Percentiles rank a stretch among this genome's conserved stretches.
phyloP scores from a whole-genome alignment of 495 filamentous ascomycete species.

The Pseudomonodictys pantanalensis region DNA sequence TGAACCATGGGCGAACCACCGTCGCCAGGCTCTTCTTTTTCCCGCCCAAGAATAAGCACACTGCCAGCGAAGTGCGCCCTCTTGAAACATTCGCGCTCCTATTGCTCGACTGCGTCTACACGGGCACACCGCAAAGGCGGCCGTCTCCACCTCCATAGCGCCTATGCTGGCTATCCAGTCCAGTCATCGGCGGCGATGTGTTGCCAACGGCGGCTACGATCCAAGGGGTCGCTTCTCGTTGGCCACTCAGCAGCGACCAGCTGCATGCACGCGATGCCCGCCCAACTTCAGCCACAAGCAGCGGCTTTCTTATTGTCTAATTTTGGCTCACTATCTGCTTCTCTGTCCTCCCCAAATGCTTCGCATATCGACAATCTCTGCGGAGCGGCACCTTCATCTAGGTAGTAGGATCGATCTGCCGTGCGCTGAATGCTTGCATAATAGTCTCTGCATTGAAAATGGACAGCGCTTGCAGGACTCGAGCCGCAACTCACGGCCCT shows the following conservation, averaged over 20 bases:
- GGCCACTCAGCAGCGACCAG: conserved; percentile 19
- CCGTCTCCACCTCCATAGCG: conserved; percentile 2
- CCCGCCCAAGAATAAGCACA: neutral
- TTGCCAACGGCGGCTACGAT: neutral
- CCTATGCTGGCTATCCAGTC: conserved; percentile 3
- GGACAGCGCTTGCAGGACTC: neutral
- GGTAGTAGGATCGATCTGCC: no score
- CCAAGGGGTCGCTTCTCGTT: neutral
- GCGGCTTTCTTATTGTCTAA: conserved; percentile 9
- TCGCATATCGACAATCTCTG: neutral
- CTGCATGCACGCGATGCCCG: neutral
- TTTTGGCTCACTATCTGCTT: neutral
- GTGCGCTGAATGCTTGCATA: neutral
- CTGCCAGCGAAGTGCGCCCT: neutral
- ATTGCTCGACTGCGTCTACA: conserved; percentile 11
- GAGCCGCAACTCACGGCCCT: neutral
- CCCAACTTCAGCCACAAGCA: neutral
- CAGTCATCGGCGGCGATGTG: neutral
- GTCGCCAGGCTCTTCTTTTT: neutral
- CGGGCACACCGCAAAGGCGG: conserved; percentile 16
- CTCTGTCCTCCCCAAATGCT: neutral
- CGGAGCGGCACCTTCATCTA: no score
- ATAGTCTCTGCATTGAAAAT: neutral
- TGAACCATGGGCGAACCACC: neutral
- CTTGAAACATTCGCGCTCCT: conserved; percentile 8